phyloP scores from a whole-genome alignment of 805 yeast genomes.

The Cyberlindnera samutprakarnensis region DNA sequence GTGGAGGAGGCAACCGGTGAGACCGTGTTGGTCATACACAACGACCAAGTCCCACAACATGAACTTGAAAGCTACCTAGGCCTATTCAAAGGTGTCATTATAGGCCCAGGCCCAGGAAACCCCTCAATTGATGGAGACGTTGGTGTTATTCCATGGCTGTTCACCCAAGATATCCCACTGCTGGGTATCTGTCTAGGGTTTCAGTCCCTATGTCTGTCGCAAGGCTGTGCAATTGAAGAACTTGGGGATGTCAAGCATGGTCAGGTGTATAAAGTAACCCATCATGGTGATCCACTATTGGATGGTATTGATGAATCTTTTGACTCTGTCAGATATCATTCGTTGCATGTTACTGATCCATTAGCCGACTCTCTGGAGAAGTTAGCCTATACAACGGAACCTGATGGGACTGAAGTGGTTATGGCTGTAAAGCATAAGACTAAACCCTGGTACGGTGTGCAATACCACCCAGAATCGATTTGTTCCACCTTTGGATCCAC shows the following conservation, averaged over 20 bases:
- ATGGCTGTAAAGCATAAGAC: conserved; percentile 72
- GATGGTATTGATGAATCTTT: conserved; percentile 35
- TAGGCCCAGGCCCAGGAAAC: conserved; percentile 98
- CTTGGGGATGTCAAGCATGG: conserved; percentile 74
- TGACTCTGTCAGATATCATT: conserved; percentile 83
- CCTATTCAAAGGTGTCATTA: conserved; percentile 63
- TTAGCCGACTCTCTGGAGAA: conserved; percentile 35
- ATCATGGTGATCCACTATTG: conserved; percentile 32
- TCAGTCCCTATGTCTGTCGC: conserved; percentile 65
- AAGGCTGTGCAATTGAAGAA: conserved; percentile 49
- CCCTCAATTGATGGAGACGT: conserved; percentile 59
- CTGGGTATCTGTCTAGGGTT: conserved; percentile 93
- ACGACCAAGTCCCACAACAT: conserved; percentile 26
- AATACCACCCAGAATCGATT: conserved; percentile 94
- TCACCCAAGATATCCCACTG: conserved; percentile 48
- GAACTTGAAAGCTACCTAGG: conserved; percentile 37
- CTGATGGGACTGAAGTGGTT: conserved; percentile 32
- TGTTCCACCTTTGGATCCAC: conserved; percentile 64
- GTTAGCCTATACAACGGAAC: conserved; percentile 47
- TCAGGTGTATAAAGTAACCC: conserved; percentile 46
- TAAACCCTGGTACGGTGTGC: conserved; percentile 85
- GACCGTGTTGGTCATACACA: conserved; percentile 29
- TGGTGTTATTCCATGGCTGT: conserved; percentile 61
- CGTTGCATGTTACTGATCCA: conserved; percentile 50
- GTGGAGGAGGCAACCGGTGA: conserved; percentile 42